Base-by-base conservation (phyloP, 176 grass and related monocot genomes). In the Bonia amplexicaulis region DNA sequence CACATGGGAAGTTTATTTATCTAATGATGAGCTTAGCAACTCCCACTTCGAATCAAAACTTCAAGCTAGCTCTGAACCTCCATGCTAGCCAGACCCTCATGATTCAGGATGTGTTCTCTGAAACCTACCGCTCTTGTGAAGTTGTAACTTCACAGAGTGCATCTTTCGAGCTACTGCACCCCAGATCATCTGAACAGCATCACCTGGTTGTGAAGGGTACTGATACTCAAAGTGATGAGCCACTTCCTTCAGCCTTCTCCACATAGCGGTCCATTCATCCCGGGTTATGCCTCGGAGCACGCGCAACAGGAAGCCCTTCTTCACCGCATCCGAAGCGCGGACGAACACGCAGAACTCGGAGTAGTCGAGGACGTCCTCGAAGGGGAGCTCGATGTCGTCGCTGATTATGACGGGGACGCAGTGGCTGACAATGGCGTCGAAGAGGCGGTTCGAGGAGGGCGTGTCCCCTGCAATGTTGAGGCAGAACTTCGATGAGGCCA, bases 131-230 rank as follows among this genome's bases (percentile, higher is more conserved):
- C 68, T 51, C 60, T 85, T 92, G 85, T 94, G 90, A 20, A 94
- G 74, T n/a, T 93, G 84, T 65, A 97, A 68, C 73, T 74, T 87
- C 37, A 97, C 78, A 7, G 51, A 86, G 13, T 90, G 85, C 88
- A 94, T 91, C 84, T 94, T 97, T 19, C 90, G 69, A 33, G 92
- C 88, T 52, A 94, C 90, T 0, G 84, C 88, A 11, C 45, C 82
- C 95, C 95, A 97, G 48, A 94, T 91, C 95, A 97, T 94, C 78
- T 97, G 84, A 49, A 94, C 95, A 17, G 92, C 88, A 41, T 97
- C 92, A 5, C 82, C 92, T 1, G 80, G 66, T 7, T 69, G 63
- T 0, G 92, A 89, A 3, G 95, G 95, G 84, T 91, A 93, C 74
- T 84, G 81, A 46, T 90, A 97, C 81, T 94, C 92, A 25, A 97